phyloP scores from a whole-genome alignment of 371 early-diverging fungal genomes.

The Mucor plumbeus region DNA sequence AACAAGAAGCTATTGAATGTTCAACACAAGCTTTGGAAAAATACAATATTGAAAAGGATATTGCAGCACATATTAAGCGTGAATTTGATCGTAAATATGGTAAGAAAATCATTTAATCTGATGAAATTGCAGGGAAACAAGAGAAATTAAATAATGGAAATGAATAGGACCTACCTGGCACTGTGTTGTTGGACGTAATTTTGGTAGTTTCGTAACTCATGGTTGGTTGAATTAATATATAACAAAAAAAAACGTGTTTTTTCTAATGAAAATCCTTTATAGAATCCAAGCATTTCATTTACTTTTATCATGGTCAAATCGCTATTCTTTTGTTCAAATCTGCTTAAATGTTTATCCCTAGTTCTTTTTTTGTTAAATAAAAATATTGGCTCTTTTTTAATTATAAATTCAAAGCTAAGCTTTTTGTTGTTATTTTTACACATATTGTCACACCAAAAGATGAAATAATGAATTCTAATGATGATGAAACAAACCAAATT shows the following conservation, averaged over 20 bases:
- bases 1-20: slow-evolving; percentile 92
- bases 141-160: neutral
- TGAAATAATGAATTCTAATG: slow-evolving; percentile 2
- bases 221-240: slow-evolving; percentile 57
- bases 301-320: slow-evolving; percentile 95
- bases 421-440: slow-evolving; percentile 1
- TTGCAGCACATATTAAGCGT: slow-evolving; percentile 96
- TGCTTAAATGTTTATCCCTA: slow-evolving; percentile 57
- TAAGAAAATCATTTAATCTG: slow-evolving; percentile 19
- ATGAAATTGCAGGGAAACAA: neutral
- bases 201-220: slow-evolving; percentile 98
- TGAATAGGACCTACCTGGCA: slow-evolving; percentile 91
- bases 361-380: slow-evolving; percentile 6
- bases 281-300: slow-evolving; percentile 96
- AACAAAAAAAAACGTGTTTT: neutral
- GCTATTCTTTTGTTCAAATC: slow-evolving; percentile 96
- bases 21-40: slow-evolving; percentile 93
- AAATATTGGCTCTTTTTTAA: neutral
- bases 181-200: slow-evolving; percentile 97
- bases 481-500: slow-evolving; percentile 25
- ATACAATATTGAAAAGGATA: slow-evolving; percentile 96
- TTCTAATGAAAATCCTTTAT: slow-evolving; percentile 4
- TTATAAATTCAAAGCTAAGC: too few relatives aligned
- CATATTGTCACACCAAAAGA: neutral
- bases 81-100: slow-evolving; percentile 97